Evolutionary conservation across 768 basidiomycete genomes (phyloP), one percentile per base, ranked within the genome.

Genomic region (Mycena metata): DNA sequence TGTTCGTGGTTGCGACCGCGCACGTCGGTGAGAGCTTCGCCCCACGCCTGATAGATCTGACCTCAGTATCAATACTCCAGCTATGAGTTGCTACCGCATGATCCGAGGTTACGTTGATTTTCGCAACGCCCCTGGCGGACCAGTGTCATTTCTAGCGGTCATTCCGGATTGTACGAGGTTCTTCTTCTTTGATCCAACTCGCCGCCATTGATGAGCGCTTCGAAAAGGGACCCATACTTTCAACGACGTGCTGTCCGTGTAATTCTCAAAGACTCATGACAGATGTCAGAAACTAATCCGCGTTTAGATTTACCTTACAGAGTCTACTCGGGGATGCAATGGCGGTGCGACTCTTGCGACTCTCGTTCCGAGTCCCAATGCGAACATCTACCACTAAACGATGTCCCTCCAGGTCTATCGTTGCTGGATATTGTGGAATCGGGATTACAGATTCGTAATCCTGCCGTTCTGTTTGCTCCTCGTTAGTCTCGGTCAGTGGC

Each of bases 391-490:
- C 39, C 4, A 15, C 39, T 24, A 5, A 30, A 30, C 30, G 3
- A 30, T 3, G 30, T 30, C 30, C 30, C 30, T n/a, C 10, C 13
- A 43, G 23, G 5, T 13, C 24, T 19, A 5, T 43, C 66, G 74
- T 16, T 74, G 73, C 55, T 75, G 71, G 69, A 67, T 73, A 10
- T 50, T 74, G 8, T 75, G 74, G 74, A 63, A 66, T 16, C 23
- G 50, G 10, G 33, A 70, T 24, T 71, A 51, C 52, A 13, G 35
- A 16, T 30, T 75, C 15, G 45, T 73, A 24, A 41, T 70, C 24
- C n/a, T 72, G 5, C 74, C 74, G 1, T 51, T 52, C 24, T 35
- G 71, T 13, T 35, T 75, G 15, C 59, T 74, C 9, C 30, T 73
- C 5, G 59, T 39, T 4, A 75, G 71, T 45, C 36, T 64, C 10